Evolutionary conservation across 768 basidiomycete genomes (phyloP), one percentile per base, ranked within the genome.

Genomic region (Hygrocybe coccinea): DNA sequence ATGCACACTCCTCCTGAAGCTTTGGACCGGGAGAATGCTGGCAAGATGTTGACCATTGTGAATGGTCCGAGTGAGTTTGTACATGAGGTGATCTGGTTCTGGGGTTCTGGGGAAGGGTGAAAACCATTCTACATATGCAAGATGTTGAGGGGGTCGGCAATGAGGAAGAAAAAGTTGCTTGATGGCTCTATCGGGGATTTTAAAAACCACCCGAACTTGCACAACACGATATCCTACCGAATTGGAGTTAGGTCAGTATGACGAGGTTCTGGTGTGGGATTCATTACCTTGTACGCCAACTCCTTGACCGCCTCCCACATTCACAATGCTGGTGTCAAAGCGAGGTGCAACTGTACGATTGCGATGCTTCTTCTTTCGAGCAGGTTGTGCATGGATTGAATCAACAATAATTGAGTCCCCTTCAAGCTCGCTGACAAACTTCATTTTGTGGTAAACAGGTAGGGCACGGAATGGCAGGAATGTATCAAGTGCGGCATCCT

Each of bases 391-490:
- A 54, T 76, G 73, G 5, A 72, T 58, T 2, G 69, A 59, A 58
- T 73, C 69, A 8, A 66, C 50, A 17, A 61, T 61, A 15, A 58
- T 49, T 33, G 56, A 58, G 46, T 29, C 29, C 29, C 29, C 29
- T 8, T 62, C 43, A 43, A 72, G 68, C 1, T 45, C 24, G 17
- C 58, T 46, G 41, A 57, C 58, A 57, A 72, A 74, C 54, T 73
- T 74, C 36, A 75, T 65, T 8, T 63, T 67, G 56, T 76, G 70
- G 50, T 60, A 78, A 1, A 72, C 65, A 0, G 67, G 59, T 1
- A 78, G 52, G 6, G 59, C 56, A 3, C 46, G 29, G 38, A 70
- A 72, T 8, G 57, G 63, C 15, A 72, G 35, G 29, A 56, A 46
- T 25, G 69, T 11, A 10, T 36, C 17, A 2, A n/a, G 10, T 0